These are phyloP conservation scores for Sporobolomyces pararoseus DNA, from an alignment of 768 basidiomycete species.

Conservation along the genomic window DNA sequence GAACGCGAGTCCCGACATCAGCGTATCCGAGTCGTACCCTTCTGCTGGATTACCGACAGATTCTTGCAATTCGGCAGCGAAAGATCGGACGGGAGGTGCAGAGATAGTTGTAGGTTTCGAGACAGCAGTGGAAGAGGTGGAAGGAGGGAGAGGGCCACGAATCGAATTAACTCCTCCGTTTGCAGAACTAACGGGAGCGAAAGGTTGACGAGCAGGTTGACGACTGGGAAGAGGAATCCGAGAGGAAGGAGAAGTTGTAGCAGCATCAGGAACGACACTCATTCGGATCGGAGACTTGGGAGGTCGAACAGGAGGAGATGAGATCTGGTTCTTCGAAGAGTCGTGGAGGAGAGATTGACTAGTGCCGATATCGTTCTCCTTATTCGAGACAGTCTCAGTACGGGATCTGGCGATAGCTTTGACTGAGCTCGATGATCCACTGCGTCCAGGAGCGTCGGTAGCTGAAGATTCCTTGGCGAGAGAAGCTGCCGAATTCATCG, in stretches of 20 bases:
- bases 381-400: background rate
- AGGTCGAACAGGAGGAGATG: slow-evolving; percentile 20
- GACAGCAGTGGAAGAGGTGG: background rate
- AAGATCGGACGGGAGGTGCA: slow-evolving; percentile 18
- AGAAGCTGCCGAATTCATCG: slow-evolving; percentile 12
- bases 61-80: slow-evolving; percentile 28
- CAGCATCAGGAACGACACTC: slow-evolving; percentile 3
- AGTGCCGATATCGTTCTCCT: slow-evolving; percentile 11
- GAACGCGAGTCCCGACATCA: slow-evolving; percentile 9
- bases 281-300: slow-evolving; percentile 22
- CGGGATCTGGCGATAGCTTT: slow-evolving; percentile 9
- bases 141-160: slow-evolving; percentile 2
- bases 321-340: background rate
- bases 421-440: slow-evolving; percentile 6
- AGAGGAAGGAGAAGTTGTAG: background rate
- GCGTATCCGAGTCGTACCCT: slow-evolving; percentile 29
- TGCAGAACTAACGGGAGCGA: slow-evolving; percentile 1
- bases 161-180: slow-evolving; percentile 21
- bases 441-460: background rate
- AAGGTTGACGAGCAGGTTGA: slow-evolving; percentile 13
- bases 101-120: slow-evolving; percentile 11
- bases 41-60: slow-evolving; percentile 18
- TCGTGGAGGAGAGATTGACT: background rate
- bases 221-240: slow-evolving; percentile 10
- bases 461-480: background rate